phyloP scores from a whole-genome alignment of 2,329 filamentous ascomycete species.

The Colletotrichum truncatum region DNA sequence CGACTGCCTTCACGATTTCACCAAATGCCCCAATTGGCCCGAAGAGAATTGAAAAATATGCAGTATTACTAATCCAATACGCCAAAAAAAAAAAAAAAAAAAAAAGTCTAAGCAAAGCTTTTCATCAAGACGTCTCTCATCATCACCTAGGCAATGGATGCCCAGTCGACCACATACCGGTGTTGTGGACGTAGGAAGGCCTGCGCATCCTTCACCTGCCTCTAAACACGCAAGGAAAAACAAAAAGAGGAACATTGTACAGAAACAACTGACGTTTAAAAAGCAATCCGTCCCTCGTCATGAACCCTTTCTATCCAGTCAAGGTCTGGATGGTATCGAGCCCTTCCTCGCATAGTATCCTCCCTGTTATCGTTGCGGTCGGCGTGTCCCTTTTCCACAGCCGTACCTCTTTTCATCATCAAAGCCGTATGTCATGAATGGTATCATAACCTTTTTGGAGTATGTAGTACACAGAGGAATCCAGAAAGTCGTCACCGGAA shows the following conservation, averaged over 20 bases:
- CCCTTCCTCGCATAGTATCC: slow-evolving; percentile 13
- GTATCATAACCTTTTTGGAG: slow-evolving; percentile 25
- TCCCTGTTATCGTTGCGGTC: slow-evolving; percentile 24
- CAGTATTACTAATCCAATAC: slow-evolving; percentile 23
- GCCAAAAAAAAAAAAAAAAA: slow-evolving; percentile 7
- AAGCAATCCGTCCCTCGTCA: slow-evolving; percentile 8
- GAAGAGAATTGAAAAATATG: slow-evolving; percentile 12
- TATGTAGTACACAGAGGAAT: slow-evolving; percentile 30
- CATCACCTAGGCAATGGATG: not conserved
- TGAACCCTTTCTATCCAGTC: slow-evolving; percentile 18
- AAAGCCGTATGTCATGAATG: slow-evolving; percentile 26
- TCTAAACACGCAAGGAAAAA: not conserved
- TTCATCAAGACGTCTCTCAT: slow-evolving; percentile 18
- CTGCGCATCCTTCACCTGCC: not conserved
- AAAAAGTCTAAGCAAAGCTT: slow-evolving; percentile 19
- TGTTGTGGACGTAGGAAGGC: not conserved
- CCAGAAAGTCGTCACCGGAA: slow-evolving; percentile 30
- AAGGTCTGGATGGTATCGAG: slow-evolving; percentile 21
- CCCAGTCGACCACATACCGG: not conserved
- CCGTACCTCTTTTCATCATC: slow-evolving; percentile 24
- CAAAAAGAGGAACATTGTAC: slow-evolving; percentile 17
- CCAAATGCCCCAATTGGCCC: not conserved
- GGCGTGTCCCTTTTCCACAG: slow-evolving; percentile 16
- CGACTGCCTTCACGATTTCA: not conserved
- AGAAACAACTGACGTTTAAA: slow-evolving; percentile 8